Percentiles rank a stretch among this genome's conserved stretches.
Evolutionary conservation across 208 protist genomes (phyloP).

Genomic region (Leishmania guyanensis): DNA sequence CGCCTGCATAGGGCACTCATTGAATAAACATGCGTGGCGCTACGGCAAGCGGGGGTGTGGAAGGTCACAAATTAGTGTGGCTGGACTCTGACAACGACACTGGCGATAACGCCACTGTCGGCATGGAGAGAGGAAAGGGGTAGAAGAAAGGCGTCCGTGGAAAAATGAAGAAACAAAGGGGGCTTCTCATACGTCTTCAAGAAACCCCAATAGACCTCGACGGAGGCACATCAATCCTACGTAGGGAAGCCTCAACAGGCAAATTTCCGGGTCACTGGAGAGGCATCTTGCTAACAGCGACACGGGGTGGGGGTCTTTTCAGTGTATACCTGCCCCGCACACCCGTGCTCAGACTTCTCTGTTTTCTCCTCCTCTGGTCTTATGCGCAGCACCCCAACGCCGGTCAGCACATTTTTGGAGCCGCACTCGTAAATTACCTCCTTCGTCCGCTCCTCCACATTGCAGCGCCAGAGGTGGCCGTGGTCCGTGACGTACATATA

Average conservation of each 20-base stretch:
- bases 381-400: conserved; percentile 35
- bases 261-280: not conserved
- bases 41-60: not conserved
- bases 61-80: not conserved
- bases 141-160: not conserved
- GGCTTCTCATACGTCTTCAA: not conserved
- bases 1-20: not conserved
- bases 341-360: not conserved
- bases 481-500: conserved; percentile 49
- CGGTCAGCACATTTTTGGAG: conserved; percentile 27
- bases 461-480: conserved; percentile 38
- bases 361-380: not conserved
- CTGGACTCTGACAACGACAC: not conserved
- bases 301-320: not conserved
- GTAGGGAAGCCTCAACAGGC: not conserved
- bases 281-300: not conserved
- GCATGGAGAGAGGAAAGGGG: not conserved
- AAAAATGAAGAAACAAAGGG: not conserved
- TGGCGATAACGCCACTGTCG: not conserved
- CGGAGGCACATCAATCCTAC: not conserved
- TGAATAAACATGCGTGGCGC: not conserved
- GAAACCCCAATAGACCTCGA: not conserved
- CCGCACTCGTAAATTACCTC: conserved; percentile 26
- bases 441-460: conserved; percentile 33
- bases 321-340: not conserved